Evolutionary conservation across 139 green algal genomes (phyloP).

Genomic region (Parachlorella kessleri): DNA sequence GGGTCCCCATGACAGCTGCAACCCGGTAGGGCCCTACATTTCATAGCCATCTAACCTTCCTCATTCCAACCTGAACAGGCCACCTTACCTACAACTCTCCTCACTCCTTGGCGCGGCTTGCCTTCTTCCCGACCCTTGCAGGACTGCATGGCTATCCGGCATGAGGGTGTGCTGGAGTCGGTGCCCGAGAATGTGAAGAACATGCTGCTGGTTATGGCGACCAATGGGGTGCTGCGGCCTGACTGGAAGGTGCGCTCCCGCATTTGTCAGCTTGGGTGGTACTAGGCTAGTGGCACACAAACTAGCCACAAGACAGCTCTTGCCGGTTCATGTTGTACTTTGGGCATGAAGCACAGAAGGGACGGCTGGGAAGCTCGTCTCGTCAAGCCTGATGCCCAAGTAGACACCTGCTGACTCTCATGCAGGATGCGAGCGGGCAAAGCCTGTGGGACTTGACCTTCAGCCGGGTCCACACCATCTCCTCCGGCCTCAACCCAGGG

Average conservation of each 20-base stretch:
- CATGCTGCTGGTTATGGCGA: conserved; percentile 92
- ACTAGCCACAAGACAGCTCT: too few species aligned
- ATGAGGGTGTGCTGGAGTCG: conserved; percentile 81
- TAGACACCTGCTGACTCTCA: background rate
- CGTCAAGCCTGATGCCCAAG: background rate
- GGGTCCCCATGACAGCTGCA: background rate
- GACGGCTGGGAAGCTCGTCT: too few species aligned
- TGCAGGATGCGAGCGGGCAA: conserved; percentile 41
- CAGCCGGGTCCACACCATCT: conserved; percentile 50
- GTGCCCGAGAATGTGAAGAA: conserved; percentile 95
- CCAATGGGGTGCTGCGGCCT: conserved; percentile 57
- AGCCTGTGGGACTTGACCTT: conserved; percentile 86
- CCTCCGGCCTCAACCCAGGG: conserved; percentile 55
- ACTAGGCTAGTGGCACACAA: too few species aligned
- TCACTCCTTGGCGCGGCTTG: too few species aligned
- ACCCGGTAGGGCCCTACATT: too few species aligned
- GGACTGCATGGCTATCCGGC: conserved; percentile 54
- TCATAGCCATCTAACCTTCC: background rate
- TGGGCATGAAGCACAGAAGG: too few species aligned
- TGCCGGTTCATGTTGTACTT: too few species aligned
- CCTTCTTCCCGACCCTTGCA: conserved; percentile 7
- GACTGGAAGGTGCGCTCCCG: conserved; percentile 53
- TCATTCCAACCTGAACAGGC: too few species aligned
- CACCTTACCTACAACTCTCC: too few species aligned
- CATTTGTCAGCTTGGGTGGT: too few species aligned